A percentile compares a stretch with the other conserved stretches of the same genome.
phyloP scores from a whole-genome alignment of 2,329 filamentous ascomycete genomes.

The Aspergillus sp. region DNA sequence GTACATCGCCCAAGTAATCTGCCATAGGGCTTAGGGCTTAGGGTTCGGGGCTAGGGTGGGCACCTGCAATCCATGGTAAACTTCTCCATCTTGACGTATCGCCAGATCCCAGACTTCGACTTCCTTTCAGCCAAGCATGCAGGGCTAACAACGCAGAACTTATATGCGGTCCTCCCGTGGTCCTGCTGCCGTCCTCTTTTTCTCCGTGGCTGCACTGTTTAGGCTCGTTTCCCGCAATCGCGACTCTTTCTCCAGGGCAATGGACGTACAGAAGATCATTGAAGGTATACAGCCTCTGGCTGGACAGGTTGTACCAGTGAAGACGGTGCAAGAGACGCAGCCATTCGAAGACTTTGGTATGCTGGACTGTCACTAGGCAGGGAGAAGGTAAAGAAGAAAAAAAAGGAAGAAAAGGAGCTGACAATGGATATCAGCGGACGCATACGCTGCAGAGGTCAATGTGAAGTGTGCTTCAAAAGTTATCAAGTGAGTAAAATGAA shows the following conservation, averaged over 20 bases:
- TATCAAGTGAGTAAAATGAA: slow-evolving; percentile 28
- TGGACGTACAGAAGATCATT: slow-evolving; percentile 17
- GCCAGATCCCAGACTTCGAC: background rate
- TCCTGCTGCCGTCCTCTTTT: background rate
- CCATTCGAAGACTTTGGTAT: slow-evolving; percentile 36
- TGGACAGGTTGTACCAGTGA: slow-evolving; percentile 33
- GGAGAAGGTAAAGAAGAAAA: background rate
- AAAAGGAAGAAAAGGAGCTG: background rate
- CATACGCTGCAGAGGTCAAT: slow-evolving; percentile 38
- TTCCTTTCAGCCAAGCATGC: background rate
- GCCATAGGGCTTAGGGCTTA: slow-evolving; percentile 19
- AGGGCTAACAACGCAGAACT: too few species aligned
- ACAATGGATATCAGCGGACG: slow-evolving; percentile 28
- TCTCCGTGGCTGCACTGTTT: background rate
- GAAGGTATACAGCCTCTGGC: slow-evolving; percentile 21
- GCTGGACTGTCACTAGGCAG: slow-evolving; percentile 2
- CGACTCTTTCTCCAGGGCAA: slow-evolving; percentile 4
- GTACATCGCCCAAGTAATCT: background rate
- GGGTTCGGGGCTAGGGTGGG: slow-evolving; percentile 12
- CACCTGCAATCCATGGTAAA: slow-evolving; percentile 1
- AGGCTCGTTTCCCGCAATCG: background rate
- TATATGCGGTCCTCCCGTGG: too few species aligned
- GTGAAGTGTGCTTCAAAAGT: slow-evolving; percentile 38
- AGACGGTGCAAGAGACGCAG: slow-evolving; percentile 37
- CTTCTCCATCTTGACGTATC: background rate